Base-by-base conservation (phyloP, 169 alveolate genomes). In the Hepatocystis sp. region DNA sequence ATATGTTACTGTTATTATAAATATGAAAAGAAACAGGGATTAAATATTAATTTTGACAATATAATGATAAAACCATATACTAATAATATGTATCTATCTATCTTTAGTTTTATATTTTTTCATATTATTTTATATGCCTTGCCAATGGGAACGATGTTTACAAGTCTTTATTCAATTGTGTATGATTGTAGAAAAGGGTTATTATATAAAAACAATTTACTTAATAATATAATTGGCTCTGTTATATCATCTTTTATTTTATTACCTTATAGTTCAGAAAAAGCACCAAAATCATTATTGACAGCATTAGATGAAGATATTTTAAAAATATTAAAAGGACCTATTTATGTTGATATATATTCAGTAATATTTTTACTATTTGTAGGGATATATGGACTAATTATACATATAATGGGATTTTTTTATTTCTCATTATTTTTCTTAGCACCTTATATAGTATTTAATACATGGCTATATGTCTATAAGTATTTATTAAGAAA, bases 101-200 rank as follows among this genome's bases (percentile, higher is more conserved):
- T 44, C 15, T 10, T 44, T 13, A 17, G 34, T 13, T 71, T 60
- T 44, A 25, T 60, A 52, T 46, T 71, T 30, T 71, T 71, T 46
- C 86, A 71, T 64, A 58, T 71, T 25, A 71, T 71, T 17, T 60
- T 71, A 71, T 71, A 71, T 71, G 46, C 78, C 11, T 30, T 71
- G 25, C 86, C 86, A 17, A 71, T 71, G 86, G 86, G 86, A 71
- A 71, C 86, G 39, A 71, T 71, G 86, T 71, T 71, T 63, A 53
- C 65, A 58, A 71, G 86, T 58, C 63, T 71, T 17, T 71, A 71
- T 21, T 58, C 86, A 32, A 30, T 71, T 39, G 86, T 71, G 23
- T 71, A 71, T 46, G 86, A 71, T 19, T 71, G 78, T 39, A 71
- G 58, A 49, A 71, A 76, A 25, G 86, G 56, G 44, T 46, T 71